Conservation (phyloP, 1,139 yeast species). For the Yamadazyma triangularis region DNA sequence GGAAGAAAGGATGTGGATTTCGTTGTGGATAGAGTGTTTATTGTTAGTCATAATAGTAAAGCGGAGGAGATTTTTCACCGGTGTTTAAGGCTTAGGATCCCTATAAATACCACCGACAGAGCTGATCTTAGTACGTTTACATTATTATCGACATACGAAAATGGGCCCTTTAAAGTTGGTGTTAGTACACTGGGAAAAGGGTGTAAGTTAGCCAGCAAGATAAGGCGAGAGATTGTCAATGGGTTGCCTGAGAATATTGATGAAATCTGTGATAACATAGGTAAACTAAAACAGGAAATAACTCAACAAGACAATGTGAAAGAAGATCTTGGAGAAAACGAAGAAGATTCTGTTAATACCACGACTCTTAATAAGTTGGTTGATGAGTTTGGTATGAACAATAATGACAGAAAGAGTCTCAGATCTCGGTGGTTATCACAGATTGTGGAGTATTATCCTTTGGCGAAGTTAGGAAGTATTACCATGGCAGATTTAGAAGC, state of each 20-base stretch:
- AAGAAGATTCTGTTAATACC: constrained; percentile 66
- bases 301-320: too few species aligned
- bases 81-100: constrained; percentile 66
- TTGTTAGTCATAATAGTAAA: constrained; percentile 36
- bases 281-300: constrained; percentile 61
- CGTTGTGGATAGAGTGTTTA: constrained; percentile 74
- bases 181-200: constrained; percentile 89
- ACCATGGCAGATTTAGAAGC: constrained; percentile 52
- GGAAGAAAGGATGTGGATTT: constrained; percentile 64
- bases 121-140: constrained; percentile 74
- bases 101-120: constrained; percentile 74
- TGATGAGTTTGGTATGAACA: constrained; percentile 53
- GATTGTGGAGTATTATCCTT: constrained; percentile 87
- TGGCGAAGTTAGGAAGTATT: constrained; percentile 54
- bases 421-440: constrained; percentile 85
- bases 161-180: constrained; percentile 78
- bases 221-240: constrained; percentile 68
- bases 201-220: constrained; percentile 76
- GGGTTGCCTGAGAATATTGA: constrained; percentile 69
- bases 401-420: constrained; percentile 49
- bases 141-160: constrained; percentile 62
- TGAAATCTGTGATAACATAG: constrained; percentile 63
- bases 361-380: constrained; percentile 58
- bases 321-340: constrained; percentile 53
- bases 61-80: constrained; percentile 30